phyloP scores from a whole-genome alignment of 2,329 filamentous ascomycete genomes.

The Penicillium expansum region DNA sequence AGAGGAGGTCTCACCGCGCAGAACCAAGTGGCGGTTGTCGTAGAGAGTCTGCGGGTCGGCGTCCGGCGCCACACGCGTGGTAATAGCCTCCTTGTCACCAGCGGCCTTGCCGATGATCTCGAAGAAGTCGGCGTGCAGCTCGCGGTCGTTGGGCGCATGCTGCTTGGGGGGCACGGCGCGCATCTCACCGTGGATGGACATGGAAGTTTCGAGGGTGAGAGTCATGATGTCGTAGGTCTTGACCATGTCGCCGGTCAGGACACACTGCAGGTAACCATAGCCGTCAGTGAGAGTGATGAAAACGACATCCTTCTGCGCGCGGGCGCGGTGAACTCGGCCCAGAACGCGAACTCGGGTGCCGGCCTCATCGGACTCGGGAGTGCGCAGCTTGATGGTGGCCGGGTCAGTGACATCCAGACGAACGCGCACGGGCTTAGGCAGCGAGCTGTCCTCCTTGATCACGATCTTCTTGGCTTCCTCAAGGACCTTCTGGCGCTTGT shows the following conservation, averaged over 20 bases:
- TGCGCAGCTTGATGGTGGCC: slow-evolving; percentile 54
- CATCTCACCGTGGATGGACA: slow-evolving; percentile 81
- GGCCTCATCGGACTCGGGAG: slow-evolving; percentile 55
- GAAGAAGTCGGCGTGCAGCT: slow-evolving; percentile 89
- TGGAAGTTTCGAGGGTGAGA: slow-evolving; percentile 81
- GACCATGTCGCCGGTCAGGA: slow-evolving; percentile 75
- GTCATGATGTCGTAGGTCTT: slow-evolving; percentile 90
- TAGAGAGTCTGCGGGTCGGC: slow-evolving; percentile 71
- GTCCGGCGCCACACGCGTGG: slow-evolving; percentile 71
- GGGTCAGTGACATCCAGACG: slow-evolving; percentile 70
- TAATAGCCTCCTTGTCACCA: slow-evolving; percentile 85
- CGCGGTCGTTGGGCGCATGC: slow-evolving; percentile 77
- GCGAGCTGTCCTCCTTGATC: slow-evolving; percentile 65
- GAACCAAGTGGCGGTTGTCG: slow-evolving; percentile 78
- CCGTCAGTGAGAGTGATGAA: slow-evolving; percentile 87
- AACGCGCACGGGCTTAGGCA: slow-evolving; percentile 73
- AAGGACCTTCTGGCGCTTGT: slow-evolving; percentile 66
- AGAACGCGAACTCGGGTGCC: slow-evolving; percentile 76
- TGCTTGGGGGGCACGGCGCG: slow-evolving; percentile 73
- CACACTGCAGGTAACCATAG: slow-evolving; percentile 79
- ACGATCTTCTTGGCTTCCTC: slow-evolving; percentile 80
- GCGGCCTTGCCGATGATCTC: slow-evolving; percentile 74
- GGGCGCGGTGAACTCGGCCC: slow-evolving; percentile 77
- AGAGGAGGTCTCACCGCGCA: slow-evolving; percentile 81
- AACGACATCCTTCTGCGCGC: slow-evolving; percentile 77